Evolutionary conservation across 2,329 filamentous ascomycete genomes (phyloP), one percentile per base, ranked within the genome.

Genomic region (Talaromyces islandicus): DNA sequence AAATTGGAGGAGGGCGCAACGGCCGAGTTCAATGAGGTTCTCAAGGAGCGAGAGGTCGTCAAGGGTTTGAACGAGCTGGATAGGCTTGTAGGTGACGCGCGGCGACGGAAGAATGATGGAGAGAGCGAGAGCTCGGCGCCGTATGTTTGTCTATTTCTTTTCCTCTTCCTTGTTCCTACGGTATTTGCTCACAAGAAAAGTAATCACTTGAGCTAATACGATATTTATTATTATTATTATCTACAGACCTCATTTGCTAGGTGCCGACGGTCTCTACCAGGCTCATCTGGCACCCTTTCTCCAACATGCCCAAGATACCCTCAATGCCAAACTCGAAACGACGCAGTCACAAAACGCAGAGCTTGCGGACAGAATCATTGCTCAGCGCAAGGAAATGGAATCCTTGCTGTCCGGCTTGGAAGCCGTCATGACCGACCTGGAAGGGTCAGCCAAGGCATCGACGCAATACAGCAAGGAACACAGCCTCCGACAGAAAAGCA

Each of bases 51-150:
- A 56, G 77, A 83, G 60, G 84, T 85, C 1, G 77, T 88, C 6
- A 70, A 75, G 61, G 78, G 81, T 24, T 72, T 88, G 63, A 88
- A 88, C 69, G 83, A 84, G 59, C 73, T 88, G 64, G 85, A 88
- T 68, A 74, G 79, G 41, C 74, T 86, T 63, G 80, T 88, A 29
- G 80, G 80, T 29, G 85, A 87, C 63, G 85, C 85, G 11, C 81
- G 78, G 66, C 70, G 72, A 64, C 75, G 84, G 64, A 84, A 79
- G 70, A 78, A 78, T 67, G 77, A 69, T 67, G 70, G 56, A 62
- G 71, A 67, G 67, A 77, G 57, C 67, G 73, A 63, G 72, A 72
- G 51, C 68, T 71, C 73, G 60, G 69, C 79, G 57, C 76, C 80
- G 81, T 85, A 73, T 60, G 55, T 43, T 58, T 56, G 17, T 2